Base-by-base conservation (phyloP, 768 basidiomycete species). In the Xanthoconium purpureum region DNA sequence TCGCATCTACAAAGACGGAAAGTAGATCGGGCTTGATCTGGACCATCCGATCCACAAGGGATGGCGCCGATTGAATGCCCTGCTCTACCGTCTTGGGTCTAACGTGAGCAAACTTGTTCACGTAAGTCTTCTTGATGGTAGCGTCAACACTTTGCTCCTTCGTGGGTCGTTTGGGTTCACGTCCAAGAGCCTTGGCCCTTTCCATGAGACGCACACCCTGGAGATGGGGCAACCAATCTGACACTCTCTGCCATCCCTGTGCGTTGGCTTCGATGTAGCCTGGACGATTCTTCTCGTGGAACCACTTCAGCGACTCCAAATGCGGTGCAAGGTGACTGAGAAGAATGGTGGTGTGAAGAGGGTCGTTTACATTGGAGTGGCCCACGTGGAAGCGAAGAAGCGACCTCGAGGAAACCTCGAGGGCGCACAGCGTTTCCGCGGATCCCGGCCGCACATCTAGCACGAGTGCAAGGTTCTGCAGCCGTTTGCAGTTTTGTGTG, bases 241-340 rank as follows among this genome's bases (percentile, higher is more conserved):
- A 77, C 30, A 84, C 84, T 47, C 74, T 79, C 69, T 89, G 85
- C 89, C 89, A 91, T 18, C 75, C 79, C 53, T 77, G 78, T 12
- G 84, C 82, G 62, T 89, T 84, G 33, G 77, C 75, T 67, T 91
- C 89, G 47, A 84, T 75, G 62, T 78, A 86, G 6, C 87, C 86
- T 0, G 81, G 78, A n/a, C 88, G 78, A 63, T 83, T 89, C 71
- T 85, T 87, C 64, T 89, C 88, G 63, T 86, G 83, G 77, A 89
- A 90, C 82, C 82, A 90, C 70, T 84, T 87, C 50, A 91, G 70
- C 29, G 72, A 76, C 66, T 90, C 87, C 44, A 89, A 75, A 64
- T 77, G 75, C 38, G 89, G 88, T n/a, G 85, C 82, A 50, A 91
- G 72, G 68, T 91, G 89, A 70, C 89, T 91, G 58, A 91, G 78